Percentiles rank a stretch among this genome's conserved stretches.
Evolutionary conservation across 106 monocot species (phyloP).

Genomic region (Acorus gramineus): DNA sequence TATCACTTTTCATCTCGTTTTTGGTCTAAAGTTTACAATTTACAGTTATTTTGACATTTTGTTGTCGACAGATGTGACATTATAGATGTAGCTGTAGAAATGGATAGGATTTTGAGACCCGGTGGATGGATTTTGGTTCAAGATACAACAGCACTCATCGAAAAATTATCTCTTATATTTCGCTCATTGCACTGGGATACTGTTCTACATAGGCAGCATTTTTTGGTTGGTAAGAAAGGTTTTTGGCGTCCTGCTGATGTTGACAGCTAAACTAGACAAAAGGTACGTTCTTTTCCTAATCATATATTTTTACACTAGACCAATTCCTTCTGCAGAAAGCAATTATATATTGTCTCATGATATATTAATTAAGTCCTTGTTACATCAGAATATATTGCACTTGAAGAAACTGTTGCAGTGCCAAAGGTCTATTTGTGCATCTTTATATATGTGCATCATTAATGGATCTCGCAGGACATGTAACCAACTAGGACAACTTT

Average conservation of each 20-base stretch:
- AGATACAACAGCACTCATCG: constrained; percentile 41
- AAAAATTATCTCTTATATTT: constrained; percentile 42
- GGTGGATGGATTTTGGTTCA: constrained; percentile 76
- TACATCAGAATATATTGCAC: too few relatives aligned
- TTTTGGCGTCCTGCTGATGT: constrained; percentile 40
- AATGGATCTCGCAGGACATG: too few relatives aligned
- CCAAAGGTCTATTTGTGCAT: too few relatives aligned
- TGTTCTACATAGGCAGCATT: constrained; percentile 23
- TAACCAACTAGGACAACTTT: too few relatives aligned
- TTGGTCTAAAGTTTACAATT: background rate
- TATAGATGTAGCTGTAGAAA: constrained; percentile 46
- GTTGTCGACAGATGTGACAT: constrained; percentile 50
- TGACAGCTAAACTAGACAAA: background rate
- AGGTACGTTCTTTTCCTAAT: background rate
- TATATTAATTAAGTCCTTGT: too few relatives aligned
- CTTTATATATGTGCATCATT: too few relatives aligned
- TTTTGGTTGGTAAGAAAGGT: constrained; percentile 67
- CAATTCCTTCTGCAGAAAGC: too few relatives aligned
- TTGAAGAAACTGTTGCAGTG: too few relatives aligned
- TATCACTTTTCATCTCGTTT: constrained; percentile 13
- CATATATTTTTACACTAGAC: background rate
- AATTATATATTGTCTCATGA: too few relatives aligned
- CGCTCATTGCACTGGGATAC: constrained; percentile 53
- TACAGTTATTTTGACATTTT: background rate
- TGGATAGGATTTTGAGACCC: constrained; percentile 85